Base-by-base conservation (phyloP, 495 filamentous ascomycete species). In the Hypomontagnella submonticulosa region DNA sequence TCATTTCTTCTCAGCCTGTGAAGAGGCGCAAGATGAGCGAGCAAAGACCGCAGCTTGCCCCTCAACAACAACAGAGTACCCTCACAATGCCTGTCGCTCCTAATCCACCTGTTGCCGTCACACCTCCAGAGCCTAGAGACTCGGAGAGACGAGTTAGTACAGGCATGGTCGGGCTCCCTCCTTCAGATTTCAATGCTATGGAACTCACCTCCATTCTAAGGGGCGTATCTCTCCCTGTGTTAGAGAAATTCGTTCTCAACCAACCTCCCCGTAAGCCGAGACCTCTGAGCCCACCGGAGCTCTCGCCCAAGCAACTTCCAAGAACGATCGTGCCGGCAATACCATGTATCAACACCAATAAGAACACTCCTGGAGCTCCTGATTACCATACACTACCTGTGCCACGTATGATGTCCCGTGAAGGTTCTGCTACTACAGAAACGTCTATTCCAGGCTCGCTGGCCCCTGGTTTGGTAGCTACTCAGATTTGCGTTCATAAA, bases 1-100 rank as follows among this genome's bases (percentile, higher is more conserved):
- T 81, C 42, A 63, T 83, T 33, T 81, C 77, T 44, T 76, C 72
- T 4, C 71, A 76, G 18, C 79, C 79, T 12, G 72, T 79, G 47
- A 80, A 80, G 47, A 78, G 74, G 57, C 73, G 52, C 19, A 75
- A 71, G 56, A 59, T 57, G 16, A 69, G 61, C 48, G 63, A 68
- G 48, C 65, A 70, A 61, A 67, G 38, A 6, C 51, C 56, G 19
- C 37, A 47, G 1, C 33, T 44, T 13, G 20, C 18, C 3, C 7
- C 19, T 42, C 61, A 43, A 0, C 55, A 43, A 0, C 55, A 69
- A 42, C 57, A 61, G 0, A 41, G 44, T 33, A 11, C 32, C 6
- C 47, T 43, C 7, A 11, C 40, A 47, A 38, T 56, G 11, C 61
- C 52, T 47, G 12, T 23, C 19, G 12, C 51, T 9, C 46, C 56